phyloP scores from a whole-genome alignment of 768 basidiomycete genomes.

The Boletus tomentosulus region DNA sequence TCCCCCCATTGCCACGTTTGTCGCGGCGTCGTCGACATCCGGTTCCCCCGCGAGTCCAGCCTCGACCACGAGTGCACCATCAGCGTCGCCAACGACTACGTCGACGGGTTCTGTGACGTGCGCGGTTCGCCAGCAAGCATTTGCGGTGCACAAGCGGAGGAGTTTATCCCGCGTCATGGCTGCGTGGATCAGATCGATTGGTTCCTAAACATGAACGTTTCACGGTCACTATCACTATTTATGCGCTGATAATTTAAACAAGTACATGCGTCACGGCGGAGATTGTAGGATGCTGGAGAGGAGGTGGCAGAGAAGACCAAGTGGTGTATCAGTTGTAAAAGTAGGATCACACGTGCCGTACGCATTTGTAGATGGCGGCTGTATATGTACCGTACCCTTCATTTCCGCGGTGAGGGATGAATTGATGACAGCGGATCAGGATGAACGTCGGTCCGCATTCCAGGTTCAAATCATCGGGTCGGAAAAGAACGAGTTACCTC shows the following conservation, averaged over 20 bases:
- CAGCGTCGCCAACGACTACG: conserved; percentile 2
- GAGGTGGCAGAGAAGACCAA: background rate
- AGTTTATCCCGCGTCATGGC: conserved; percentile 14
- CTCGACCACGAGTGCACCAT: conserved; percentile 3
- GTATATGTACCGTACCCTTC: background rate
- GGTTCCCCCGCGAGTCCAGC: conserved; percentile 7
- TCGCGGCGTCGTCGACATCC: conserved; percentile 17
- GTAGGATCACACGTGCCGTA: background rate
- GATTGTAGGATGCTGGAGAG: background rate
- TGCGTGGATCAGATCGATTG: conserved; percentile 20
- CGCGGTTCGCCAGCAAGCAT: conserved; percentile 18
- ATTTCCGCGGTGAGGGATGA: background rate
- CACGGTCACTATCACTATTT: background rate
- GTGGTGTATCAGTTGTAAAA: background rate
- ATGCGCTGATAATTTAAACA: background rate
- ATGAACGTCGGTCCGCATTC: too few relatives aligned
- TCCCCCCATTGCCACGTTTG: conserved; percentile 43
- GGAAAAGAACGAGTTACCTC: too few relatives aligned
- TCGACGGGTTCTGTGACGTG: conserved; percentile 11
- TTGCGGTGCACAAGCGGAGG: conserved; percentile 16
- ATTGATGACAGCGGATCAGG: too few relatives aligned
- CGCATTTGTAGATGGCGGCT: background rate
- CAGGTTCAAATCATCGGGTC: too few relatives aligned
- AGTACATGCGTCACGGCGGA: background rate
- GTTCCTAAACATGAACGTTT: background rate